These are phyloP conservation scores for Paecilomyces variotii DNA, from an alignment of 2,329 filamentous ascomycete species.

Conservation along the genomic window DNA sequence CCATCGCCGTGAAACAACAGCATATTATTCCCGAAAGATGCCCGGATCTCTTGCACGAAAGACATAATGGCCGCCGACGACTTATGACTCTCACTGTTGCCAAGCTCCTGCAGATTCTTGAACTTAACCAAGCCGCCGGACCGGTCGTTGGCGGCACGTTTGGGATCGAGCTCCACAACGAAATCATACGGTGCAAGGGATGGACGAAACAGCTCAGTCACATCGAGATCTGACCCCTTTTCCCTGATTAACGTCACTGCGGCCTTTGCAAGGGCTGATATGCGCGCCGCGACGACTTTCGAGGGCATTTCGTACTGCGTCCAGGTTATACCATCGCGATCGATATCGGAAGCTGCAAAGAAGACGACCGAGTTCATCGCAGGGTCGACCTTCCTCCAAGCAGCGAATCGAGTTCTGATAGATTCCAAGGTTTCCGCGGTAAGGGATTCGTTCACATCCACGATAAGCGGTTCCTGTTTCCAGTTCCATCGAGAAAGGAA, in stretches of 20 bases:
- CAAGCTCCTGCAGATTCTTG: constrained; percentile 66
- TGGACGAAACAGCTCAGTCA: constrained; percentile 61
- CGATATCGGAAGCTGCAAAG: constrained; percentile 72
- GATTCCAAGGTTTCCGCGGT: constrained; percentile 51
- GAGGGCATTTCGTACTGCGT: constrained; percentile 62
- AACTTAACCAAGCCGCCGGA: constrained; percentile 42
- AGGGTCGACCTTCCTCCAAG: constrained; percentile 83
- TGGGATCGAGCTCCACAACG: constrained; percentile 61
- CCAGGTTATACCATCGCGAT: constrained; percentile 71
- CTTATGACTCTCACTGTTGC: constrained; percentile 36
- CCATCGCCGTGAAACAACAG: constrained; percentile 69
- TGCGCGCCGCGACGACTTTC: constrained; percentile 74
- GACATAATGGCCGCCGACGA: constrained; percentile 54
- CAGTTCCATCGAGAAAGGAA: constrained; percentile 88
- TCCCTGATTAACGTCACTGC: constrained; percentile 56
- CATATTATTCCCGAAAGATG: constrained; percentile 59
- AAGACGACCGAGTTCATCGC: constrained; percentile 75
- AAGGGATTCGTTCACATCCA: constrained; percentile 63
- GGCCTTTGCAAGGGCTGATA: constrained; percentile 73
- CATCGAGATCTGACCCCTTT: constrained; percentile 46
- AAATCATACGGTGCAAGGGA: constrained; percentile 76
- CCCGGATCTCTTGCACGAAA: constrained; percentile 60
- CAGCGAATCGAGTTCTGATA: constrained; percentile 65
- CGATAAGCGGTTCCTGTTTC: constrained; percentile 70
- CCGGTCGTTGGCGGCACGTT: constrained; percentile 38